phyloP scores from a whole-genome alignment of 495 filamentous ascomycete species.

The Aspergillus ostianus region DNA sequence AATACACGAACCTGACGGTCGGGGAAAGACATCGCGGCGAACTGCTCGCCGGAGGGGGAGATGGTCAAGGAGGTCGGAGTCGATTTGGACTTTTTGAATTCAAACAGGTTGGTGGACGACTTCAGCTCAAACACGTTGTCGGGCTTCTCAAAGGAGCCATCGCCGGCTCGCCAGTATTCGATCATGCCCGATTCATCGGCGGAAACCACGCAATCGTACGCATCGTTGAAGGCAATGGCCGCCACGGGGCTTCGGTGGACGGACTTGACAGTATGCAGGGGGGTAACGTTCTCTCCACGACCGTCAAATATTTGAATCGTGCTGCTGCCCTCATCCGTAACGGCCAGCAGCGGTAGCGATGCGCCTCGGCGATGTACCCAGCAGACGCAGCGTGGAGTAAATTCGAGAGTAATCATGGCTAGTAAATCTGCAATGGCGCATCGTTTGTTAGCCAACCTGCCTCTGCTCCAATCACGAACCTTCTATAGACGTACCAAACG shows the following conservation, averaged over 20 bases:
- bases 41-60: conserved; percentile 78
- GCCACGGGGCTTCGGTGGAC: conserved; percentile 78
- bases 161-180: conserved; percentile 86
- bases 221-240: conserved; percentile 84
- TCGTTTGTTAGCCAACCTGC: conserved; percentile 1
- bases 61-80: conserved; percentile 80
- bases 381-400: conserved; percentile 74
- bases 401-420: conserved; percentile 72
- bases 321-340: conserved; percentile 76
- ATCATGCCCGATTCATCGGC: conserved; percentile 91
- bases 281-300: conserved; percentile 70
- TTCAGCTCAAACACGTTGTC: conserved; percentile 90
- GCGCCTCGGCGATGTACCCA: conserved; percentile 91
- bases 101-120: conserved; percentile 88
- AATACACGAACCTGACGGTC: conserved; percentile 92
- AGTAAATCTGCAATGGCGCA: conserved; percentile 60
- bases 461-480: too few species aligned
- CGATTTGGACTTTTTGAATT: conserved; percentile 94
- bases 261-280: conserved; percentile 69
- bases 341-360: conserved; percentile 79
- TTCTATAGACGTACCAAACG: conserved; percentile 59
- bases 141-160: conserved; percentile 80
- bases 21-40: conserved; percentile 88
- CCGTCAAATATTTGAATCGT: conserved; percentile 84
- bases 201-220: conserved; percentile 85